A percentile compares a stretch with the other conserved stretches of the same genome.
Evolutionary conservation across 345 rosid species (phyloP).

Genomic region (Eutrema heterophyllum): DNA sequence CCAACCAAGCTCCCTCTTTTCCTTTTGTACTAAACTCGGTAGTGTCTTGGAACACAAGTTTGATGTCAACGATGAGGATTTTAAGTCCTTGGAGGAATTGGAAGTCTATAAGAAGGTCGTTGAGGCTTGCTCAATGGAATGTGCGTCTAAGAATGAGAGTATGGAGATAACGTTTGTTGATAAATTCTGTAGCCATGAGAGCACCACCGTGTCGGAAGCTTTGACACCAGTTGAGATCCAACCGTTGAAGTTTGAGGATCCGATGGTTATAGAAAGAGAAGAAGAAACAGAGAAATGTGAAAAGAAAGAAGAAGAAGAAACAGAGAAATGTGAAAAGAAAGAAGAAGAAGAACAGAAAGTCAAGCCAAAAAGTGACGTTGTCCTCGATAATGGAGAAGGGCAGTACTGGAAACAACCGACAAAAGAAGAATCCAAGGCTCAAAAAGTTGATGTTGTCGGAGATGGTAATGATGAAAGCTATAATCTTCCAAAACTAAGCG

Average conservation of each 20-base stretch:
- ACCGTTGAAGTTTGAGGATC: constrained; percentile 20
- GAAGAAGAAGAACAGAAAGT: constrained; percentile 42
- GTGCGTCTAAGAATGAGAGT: constrained; percentile 12
- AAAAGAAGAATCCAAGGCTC: constrained; percentile 53
- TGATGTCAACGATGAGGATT: constrained; percentile 30
- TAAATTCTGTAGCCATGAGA: constrained; percentile 35
- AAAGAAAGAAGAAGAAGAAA: constrained; percentile 40
- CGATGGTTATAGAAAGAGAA: constrained; percentile 12
- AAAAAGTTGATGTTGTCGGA: constrained; percentile 21
- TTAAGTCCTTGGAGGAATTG: constrained; percentile 37
- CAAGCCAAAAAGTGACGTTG: constrained; percentile 35
- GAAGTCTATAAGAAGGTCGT: constrained; percentile 68
- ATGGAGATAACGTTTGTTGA: constrained; percentile 30
- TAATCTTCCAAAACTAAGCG: constrained; percentile 28
- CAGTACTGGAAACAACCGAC: constrained; percentile 20
- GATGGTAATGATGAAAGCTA: constrained; percentile 19
- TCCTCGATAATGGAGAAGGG: constrained; percentile 44
- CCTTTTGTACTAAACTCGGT: constrained; percentile 36
- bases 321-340: constrained; percentile 42
- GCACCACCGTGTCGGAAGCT: constrained; percentile 8
- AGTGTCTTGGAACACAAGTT: constrained; percentile 40
- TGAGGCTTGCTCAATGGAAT: constrained; percentile 37
- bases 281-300: constrained; percentile 39
- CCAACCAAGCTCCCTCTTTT: constrained; percentile 36
- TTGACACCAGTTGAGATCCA: constrained; percentile 14